Evolutionary conservation across 1,139 yeast genomes (phyloP).

Genomic region (Saccharomycopsis hybrid): DNA sequence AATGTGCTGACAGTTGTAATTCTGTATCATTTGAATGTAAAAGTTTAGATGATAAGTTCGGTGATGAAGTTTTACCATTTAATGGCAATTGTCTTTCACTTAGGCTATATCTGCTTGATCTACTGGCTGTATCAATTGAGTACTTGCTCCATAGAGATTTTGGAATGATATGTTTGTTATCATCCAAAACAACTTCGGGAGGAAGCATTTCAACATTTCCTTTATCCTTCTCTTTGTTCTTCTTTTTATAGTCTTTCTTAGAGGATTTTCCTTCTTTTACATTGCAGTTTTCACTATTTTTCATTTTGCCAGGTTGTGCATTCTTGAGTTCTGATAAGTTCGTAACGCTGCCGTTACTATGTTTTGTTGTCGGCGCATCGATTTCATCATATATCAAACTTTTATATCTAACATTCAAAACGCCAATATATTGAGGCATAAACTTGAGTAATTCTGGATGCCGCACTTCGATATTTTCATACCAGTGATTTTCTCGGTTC

Average conservation of each 20-base stretch:
- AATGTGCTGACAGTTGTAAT: no score
- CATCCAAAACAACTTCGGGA: slow-evolving; percentile 83
- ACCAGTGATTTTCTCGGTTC: slow-evolving; percentile 84
- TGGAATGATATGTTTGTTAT: slow-evolving; percentile 84
- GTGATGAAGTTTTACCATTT: no score
- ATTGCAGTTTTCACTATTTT: no score
- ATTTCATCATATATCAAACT: slow-evolving; percentile 24
- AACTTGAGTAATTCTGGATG: slow-evolving; percentile 74
- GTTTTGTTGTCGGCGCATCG: no score
- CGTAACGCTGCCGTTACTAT: no score
- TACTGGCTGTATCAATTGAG: slow-evolving; percentile 28
- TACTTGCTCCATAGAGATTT: slow-evolving; percentile 64
- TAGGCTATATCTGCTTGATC: slow-evolving; percentile 22
- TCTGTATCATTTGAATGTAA: no score
- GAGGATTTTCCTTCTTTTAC: not conserved
- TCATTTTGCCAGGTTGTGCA: no score
- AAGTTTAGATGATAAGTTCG: not conserved
- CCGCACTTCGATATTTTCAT: slow-evolving; percentile 73
- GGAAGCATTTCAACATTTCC: slow-evolving; percentile 29
- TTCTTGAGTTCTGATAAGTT: no score
- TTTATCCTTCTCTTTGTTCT: not conserved
- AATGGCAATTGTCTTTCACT: slow-evolving; percentile 27
- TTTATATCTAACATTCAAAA: slow-evolving; percentile 77
- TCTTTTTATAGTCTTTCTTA: slow-evolving; percentile 4
- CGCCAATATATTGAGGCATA: slow-evolving; percentile 94